These are phyloP conservation scores for Shiraia sp. DNA, from an alignment of 2,329 filamentous ascomycete species.

Conservation along the genomic window DNA sequence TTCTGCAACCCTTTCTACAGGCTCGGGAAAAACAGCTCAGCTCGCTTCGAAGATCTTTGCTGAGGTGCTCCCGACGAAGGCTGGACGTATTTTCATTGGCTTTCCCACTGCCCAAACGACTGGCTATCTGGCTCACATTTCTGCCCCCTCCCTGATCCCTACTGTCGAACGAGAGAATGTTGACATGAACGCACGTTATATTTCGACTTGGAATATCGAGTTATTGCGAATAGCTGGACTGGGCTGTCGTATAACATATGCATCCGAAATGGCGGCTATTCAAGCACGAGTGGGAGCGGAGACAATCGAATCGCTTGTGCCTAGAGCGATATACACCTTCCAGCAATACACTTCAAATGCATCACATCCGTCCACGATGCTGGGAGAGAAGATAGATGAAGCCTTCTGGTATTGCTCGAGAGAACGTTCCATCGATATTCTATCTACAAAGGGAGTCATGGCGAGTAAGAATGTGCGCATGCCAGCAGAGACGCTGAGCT, in stretches of 20 bases:
- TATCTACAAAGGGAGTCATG: slow-evolving; percentile 85
- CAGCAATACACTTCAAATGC: slow-evolving; percentile 87
- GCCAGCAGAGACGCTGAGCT: slow-evolving; percentile 70
- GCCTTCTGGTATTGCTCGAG: slow-evolving; percentile 94
- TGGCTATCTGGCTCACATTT: slow-evolving; percentile 89
- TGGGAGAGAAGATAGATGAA: slow-evolving; percentile 88
- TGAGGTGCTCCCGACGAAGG: slow-evolving; percentile 85
- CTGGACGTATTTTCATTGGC: slow-evolving; percentile 92
- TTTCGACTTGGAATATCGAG: slow-evolving; percentile 93
- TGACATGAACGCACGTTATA: slow-evolving; percentile 92
- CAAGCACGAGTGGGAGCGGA: slow-evolving; percentile 63
- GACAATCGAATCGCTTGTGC: slow-evolving; percentile 66
- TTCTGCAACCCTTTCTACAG: slow-evolving; percentile 62
- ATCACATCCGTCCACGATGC: slow-evolving; percentile 83
- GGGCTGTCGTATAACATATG: slow-evolving; percentile 83
- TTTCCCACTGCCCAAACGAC: slow-evolving; percentile 98
- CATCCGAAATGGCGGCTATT: slow-evolving; percentile 72
- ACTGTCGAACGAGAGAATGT: slow-evolving; percentile 97
- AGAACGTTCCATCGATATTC: slow-evolving; percentile 75
- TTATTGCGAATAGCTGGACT: slow-evolving; percentile 90
- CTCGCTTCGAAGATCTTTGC: slow-evolving; percentile 80
- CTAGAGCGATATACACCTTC: slow-evolving; percentile 79
- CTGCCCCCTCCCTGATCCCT: slow-evolving; percentile 92
- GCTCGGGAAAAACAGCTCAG: slow-evolving; percentile 54
- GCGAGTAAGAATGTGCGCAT: slow-evolving; percentile 83